Base-by-base conservation (phyloP, 164 flowering plant species). In the Platanus orientalis region DNA sequence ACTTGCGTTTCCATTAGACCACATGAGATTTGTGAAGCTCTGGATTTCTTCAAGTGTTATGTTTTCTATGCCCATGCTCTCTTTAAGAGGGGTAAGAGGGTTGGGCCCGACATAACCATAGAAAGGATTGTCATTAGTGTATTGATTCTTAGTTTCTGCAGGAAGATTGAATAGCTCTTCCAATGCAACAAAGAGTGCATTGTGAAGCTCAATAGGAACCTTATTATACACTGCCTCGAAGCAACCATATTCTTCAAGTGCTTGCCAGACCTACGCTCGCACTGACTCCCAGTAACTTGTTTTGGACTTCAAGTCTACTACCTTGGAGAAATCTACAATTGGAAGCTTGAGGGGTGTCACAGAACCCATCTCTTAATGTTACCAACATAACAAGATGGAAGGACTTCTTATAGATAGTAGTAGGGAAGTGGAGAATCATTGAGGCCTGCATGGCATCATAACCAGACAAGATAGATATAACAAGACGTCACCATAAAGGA, bases 121-220 rank as follows among this genome's bases (percentile, higher is more conserved):
- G 14, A 6, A 19, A 7, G 45, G 56, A 24, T 32, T 34, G 4
- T 52, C 23, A 9, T 24, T 30, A 12, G 79, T 56, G 67, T 83
- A 77, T 6, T 49, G 50, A 20, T 58, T 7, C 58, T 87, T 87
- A 53, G 79, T 81, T 58, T 77, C 68, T 27, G 76, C 14, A 39
- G 86, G 87, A 14, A 82, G 80, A 62, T 78, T 76, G 29, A 84
- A 87, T 25, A 83, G 73, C 64, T 83, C 79, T 68, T 70, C 54
- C 16, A 79, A 1, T 20, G 62, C 63, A 23, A 40, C 60, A 26
- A 79, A 73, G 6, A 71, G 27, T 1, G 66, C 68, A 23, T 77
- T 68, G 39, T 61, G 68, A 29, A 72, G 68, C 57, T 78, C 70
- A 0, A 29, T 0, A 4, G 77, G 67, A 19, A 84, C 61, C 45